phyloP scores from a whole-genome alignment of 2,329 filamentous ascomycete species.

The Stagonosporopsis tanaceti region DNA sequence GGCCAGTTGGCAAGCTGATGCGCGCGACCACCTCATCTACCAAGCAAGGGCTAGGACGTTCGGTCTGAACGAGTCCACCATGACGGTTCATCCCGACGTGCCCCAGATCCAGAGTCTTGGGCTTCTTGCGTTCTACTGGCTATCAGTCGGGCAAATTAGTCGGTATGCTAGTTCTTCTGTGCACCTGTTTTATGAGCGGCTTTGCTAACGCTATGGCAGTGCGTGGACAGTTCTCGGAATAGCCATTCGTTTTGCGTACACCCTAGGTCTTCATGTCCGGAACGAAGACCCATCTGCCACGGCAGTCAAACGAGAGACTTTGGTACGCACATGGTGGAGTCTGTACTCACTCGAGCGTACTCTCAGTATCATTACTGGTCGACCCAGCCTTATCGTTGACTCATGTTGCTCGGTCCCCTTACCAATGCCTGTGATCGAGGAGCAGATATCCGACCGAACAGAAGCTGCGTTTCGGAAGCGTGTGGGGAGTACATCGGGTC shows the following conservation, averaged over 20 bases:
- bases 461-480: slow-evolving; percentile 20
- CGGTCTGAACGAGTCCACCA: slow-evolving; percentile 37
- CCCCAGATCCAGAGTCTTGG: slow-evolving; percentile 51
- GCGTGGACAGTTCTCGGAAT: slow-evolving; percentile 50
- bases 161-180: slow-evolving; percentile 39
- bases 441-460: slow-evolving; percentile 22
- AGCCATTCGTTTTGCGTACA: slow-evolving; percentile 48
- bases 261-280: slow-evolving; percentile 51
- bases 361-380: slow-evolving; percentile 50
- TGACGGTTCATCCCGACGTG: slow-evolving; percentile 48
- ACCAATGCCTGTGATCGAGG: slow-evolving; percentile 38
- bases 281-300: slow-evolving; percentile 45
- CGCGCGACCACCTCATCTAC: slow-evolving; percentile 49
- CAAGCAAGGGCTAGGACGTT: slow-evolving; percentile 50
- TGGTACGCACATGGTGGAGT: slow-evolving; percentile 54
- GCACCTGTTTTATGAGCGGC: no score
- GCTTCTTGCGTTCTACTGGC: slow-evolving; percentile 52
- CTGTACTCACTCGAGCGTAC: slow-evolving; percentile 52
- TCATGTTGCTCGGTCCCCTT: slow-evolving; percentile 46
- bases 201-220: slow-evolving; percentile 26
- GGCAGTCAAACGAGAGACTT: slow-evolving; percentile 44
- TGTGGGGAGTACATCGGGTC: slow-evolving; percentile 7
- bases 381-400: slow-evolving; percentile 50
- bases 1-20: slow-evolving; percentile 34
- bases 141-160: slow-evolving; percentile 51